These are phyloP conservation scores for Paspalum notatum DNA, from an alignment of 176 grass and related monocot species.

Conservation along the genomic window DNA sequence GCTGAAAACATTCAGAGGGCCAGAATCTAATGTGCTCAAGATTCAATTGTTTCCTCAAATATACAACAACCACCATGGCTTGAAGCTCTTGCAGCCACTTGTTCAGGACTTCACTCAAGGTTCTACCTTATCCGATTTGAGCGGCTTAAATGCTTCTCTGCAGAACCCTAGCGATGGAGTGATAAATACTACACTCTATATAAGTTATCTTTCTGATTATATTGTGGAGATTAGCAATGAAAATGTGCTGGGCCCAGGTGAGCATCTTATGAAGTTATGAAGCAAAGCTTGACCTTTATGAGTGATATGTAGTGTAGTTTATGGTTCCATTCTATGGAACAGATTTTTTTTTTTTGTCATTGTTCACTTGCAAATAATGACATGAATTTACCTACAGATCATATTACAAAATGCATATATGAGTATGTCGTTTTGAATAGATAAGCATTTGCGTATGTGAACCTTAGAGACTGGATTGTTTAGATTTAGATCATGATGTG, in stretches of 20 bases:
- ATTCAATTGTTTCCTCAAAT: slow-evolving; percentile 91
- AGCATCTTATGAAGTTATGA: slow-evolving; percentile 32
- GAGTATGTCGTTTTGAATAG: background rate
- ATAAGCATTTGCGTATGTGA: slow-evolving; percentile 17
- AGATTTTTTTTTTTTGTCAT: background rate
- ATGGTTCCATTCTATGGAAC: slow-evolving; percentile 17
- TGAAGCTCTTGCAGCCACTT: slow-evolving; percentile 86
- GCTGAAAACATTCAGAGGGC: slow-evolving; percentile 85
- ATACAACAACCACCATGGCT: slow-evolving; percentile 62
- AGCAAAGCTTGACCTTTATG: background rate
- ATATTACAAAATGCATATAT: background rate
- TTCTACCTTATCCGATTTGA: slow-evolving; percentile 71
- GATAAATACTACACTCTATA: slow-evolving; percentile 83
- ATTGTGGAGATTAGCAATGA: slow-evolving; percentile 86
- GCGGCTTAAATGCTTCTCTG: slow-evolving; percentile 76
- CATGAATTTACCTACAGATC: slow-evolving; percentile 10
- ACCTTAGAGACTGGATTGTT: slow-evolving; percentile 4
- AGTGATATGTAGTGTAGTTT: background rate
- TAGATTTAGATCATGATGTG: background rate
- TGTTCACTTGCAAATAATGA: background rate
- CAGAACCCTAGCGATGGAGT: slow-evolving; percentile 70
- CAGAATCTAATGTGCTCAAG: slow-evolving; percentile 82
- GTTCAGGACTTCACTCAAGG: slow-evolving; percentile 84
- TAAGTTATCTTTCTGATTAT: slow-evolving; percentile 90
- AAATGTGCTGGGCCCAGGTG: slow-evolving; percentile 78